Base-by-base conservation (phyloP, 805 yeast species). In the Yarrowia keelungensis region DNA sequence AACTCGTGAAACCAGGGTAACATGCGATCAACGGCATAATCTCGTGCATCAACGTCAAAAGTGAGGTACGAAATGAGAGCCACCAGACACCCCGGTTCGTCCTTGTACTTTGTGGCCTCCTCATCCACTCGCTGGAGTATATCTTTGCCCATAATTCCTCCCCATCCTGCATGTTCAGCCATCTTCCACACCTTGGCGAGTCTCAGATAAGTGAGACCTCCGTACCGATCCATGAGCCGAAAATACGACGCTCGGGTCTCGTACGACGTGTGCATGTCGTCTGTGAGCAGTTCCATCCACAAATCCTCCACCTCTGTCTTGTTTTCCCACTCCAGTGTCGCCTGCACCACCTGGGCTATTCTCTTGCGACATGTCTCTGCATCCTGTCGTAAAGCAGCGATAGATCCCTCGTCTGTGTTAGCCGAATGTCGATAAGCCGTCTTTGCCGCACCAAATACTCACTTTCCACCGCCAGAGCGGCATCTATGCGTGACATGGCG, bases 401-500 rank as follows among this genome's bases (percentile, higher is more conserved):
- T 42, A 32, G 65, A 35, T 11, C 51, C 51, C 51, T 59, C 65
- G 14, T 45, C 65, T 59, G 65, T 35, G 65, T 59, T 59, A 59
- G 51, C 26, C 16, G 19, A 1, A 1, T 19, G n/a, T 5, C n/a
- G 32, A 26, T 3, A 26, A 26, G 32, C 4, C 32, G 32, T 26
- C 32, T 26, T 26, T 26, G 32, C 32, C 32, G 32, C 32, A 2
- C 2, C 32, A 15, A n/a, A 35, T 59, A 59, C 65, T 35, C 65
- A 59, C 65, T 35, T 45, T 59, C 65, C 41, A 59, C 65, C 42
- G 51, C 65, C 43, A 59, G 65, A 35, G 19, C 35, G 51, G 65
- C 22, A 59, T 59, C 65, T 59, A 59, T 59, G 65, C 65, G 50
- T 59, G 65, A 59, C 65, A 59, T 59, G 42, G 45, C 51, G 65